These are phyloP conservation scores for Aureobasidium leucospermi DNA, from an alignment of 2,329 filamentous ascomycete species.

Conservation along the genomic window DNA sequence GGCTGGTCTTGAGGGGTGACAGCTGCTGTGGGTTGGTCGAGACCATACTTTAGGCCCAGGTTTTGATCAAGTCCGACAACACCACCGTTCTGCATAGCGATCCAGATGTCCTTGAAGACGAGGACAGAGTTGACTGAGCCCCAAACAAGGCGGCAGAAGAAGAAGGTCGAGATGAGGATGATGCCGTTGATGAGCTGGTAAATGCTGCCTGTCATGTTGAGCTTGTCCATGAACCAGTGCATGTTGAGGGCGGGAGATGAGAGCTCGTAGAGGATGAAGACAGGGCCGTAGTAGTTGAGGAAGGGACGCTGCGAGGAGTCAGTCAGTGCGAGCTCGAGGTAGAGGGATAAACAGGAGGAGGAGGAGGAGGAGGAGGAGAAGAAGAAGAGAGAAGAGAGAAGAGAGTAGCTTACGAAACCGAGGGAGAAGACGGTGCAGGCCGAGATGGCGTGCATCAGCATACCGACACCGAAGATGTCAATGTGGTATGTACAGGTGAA, in stretches of 20 bases:
- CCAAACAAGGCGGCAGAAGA: conserved; percentile 69
- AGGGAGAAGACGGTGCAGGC: conserved; percentile 68
- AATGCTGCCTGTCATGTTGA: conserved; percentile 67
- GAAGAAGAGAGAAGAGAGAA: too few relatives aligned
- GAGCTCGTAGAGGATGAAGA: conserved; percentile 82
- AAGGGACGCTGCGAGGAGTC: conserved; percentile 61
- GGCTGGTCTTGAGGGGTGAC: conserved; percentile 2
- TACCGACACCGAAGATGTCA: conserved; percentile 65
- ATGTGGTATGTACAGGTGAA: conserved; percentile 61
- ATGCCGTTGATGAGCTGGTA: conserved; percentile 73
- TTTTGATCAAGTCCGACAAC: conserved; percentile 10
- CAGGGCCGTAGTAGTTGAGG: conserved; percentile 71
- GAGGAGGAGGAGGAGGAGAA: too few relatives aligned
- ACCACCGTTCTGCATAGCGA: conserved; percentile 29
- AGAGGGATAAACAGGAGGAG: not conserved
- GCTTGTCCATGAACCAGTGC: conserved; percentile 89
- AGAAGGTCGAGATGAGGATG: conserved; percentile 64
- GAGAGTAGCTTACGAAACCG: conserved; percentile 60
- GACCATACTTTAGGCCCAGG: conserved; percentile 12
- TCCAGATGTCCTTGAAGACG: conserved; percentile 64
- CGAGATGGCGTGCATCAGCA: conserved; percentile 68
- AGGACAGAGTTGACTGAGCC: conserved; percentile 60
- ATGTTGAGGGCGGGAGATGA: conserved; percentile 80
- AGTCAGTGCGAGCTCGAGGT: conserved; percentile 14
- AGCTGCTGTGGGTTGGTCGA: conserved; percentile 4